phyloP scores from a whole-genome alignment of 2,329 filamentous ascomycete genomes.

The Samsoniella hepiali region DNA sequence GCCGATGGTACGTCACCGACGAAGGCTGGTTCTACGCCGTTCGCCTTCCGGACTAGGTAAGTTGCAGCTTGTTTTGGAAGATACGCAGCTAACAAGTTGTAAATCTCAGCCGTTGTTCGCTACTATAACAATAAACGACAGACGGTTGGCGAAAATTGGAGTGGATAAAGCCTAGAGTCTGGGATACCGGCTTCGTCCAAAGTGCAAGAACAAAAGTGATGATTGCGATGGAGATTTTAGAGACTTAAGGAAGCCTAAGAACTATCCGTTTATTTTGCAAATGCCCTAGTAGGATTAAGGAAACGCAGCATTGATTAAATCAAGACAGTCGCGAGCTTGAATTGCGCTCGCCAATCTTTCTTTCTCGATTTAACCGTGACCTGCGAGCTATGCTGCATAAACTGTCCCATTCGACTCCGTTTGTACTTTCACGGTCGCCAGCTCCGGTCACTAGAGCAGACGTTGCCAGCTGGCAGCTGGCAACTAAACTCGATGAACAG shows the following conservation, averaged over 20 bases:
- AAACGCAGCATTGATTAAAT: not conserved
- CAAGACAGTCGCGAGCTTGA: not conserved
- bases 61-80: not conserved
- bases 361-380: not conserved
- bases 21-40: conserved; percentile 61
- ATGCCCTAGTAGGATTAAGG: not conserved
- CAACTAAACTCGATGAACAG: not conserved
- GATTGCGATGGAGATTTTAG: not conserved
- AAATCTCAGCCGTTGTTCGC: not conserved
- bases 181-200: not conserved
- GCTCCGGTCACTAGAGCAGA: not conserved
- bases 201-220: not conserved
- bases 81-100: not conserved
- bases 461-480: conserved; percentile 1
- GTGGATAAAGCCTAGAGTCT: not conserved
- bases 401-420: not conserved
- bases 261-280: conserved; percentile 3
- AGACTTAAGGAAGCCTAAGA: not conserved
- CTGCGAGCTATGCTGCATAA: not conserved
- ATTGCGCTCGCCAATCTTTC: not conserved
- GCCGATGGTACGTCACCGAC: conserved; percentile 57
- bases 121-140: not conserved
- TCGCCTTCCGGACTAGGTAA: conserved; percentile 42
- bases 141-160: not conserved
- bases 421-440: not conserved